Evolutionary conservation across 2,329 filamentous ascomycete genomes (phyloP), one percentile per base, ranked within the genome.

Genomic region (Aspergillus thermomutatus): DNA sequence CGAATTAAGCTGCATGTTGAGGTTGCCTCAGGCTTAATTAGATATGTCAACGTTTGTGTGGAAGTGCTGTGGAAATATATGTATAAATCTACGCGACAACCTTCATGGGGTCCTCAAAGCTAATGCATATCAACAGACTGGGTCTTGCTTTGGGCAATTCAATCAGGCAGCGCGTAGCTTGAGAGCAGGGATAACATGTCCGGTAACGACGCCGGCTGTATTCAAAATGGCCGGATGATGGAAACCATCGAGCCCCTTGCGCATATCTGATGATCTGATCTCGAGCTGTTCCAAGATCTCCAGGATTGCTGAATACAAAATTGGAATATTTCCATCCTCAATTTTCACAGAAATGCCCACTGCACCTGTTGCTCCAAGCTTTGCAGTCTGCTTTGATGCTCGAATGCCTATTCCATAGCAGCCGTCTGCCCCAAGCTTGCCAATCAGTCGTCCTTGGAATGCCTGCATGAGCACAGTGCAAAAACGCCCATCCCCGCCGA

Each of bases 401-500:
- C 74, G 67, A 3, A 82, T 61, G 0, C 74, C 79, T 7, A 82
- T 64, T 0, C 72, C 77, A 60, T 82, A 82, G 49, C 77, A 82
- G 0, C 72, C 80, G 60, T 82, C 79, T 0, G 80, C 79, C 0
- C 80, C 80, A 2, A 82, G 45, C 58, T 83, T 82, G 1, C 80
- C 79, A 40, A 80, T 71, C 0, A 80, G 52, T 0, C 56, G 27
- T 0, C 75, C 77, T 1, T 60, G 46, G 52, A 75, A 81, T 1
- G 65, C 64, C 9, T 54, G 27, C 78, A 81, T 80, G 1, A 82
- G 66, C 7, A 60, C 60, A 0, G 79, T 82, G 50, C 79, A 82
- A 60, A 82, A 82, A 0, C 79, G 67, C 0, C 68, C 73, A 7
- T 79, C 72, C 0, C 80, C 79, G 0, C 68, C 80, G 1, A 82